phyloP scores from a whole-genome alignment of 495 filamentous ascomycete genomes.

The Penicillium crystallinum region DNA sequence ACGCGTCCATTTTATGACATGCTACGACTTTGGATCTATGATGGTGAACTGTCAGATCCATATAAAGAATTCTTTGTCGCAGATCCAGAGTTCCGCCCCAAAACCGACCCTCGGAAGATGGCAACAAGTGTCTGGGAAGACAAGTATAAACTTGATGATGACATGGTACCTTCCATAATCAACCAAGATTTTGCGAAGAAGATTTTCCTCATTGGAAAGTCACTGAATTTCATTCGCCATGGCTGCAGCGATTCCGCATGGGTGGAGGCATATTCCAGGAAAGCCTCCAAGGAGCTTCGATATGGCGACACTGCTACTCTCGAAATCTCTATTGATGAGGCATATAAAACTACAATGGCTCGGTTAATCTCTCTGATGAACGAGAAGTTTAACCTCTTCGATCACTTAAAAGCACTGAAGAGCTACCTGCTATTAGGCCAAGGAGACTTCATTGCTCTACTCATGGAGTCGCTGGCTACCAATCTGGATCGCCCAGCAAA shows the following conservation, averaged over 20 bases:
- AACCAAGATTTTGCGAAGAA: conserved; percentile 89
- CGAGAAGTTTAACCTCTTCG: conserved; percentile 87
- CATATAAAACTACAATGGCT: conserved; percentile 96
- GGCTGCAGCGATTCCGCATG: conserved; percentile 89
- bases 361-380: conserved; percentile 92
- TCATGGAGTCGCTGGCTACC: conserved; percentile 92
- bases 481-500: conserved; percentile 95
- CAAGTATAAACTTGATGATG: conserved; percentile 82
- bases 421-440: conserved; percentile 91
- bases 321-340: conserved; percentile 89
- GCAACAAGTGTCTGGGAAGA: conserved; percentile 95
- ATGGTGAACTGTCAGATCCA: conserved; percentile 94
- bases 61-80: conserved; percentile 94
- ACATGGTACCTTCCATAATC: conserved; percentile 89
- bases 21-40: conserved; percentile 95
- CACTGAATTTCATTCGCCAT: conserved; percentile 95
- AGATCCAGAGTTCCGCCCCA: conserved; percentile 55
- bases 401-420: conserved; percentile 88
- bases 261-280: conserved; percentile 96
- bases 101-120: conserved; percentile 53
- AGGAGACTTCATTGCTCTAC: conserved; percentile 93
- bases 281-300: conserved; percentile 81
- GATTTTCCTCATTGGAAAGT: conserved; percentile 95
- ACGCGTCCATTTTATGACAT: conserved; percentile 98
- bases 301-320: conserved; percentile 93